Conservation (phyloP, 139 green algal species). For the Pseudopediastrum boryanum region DNA sequence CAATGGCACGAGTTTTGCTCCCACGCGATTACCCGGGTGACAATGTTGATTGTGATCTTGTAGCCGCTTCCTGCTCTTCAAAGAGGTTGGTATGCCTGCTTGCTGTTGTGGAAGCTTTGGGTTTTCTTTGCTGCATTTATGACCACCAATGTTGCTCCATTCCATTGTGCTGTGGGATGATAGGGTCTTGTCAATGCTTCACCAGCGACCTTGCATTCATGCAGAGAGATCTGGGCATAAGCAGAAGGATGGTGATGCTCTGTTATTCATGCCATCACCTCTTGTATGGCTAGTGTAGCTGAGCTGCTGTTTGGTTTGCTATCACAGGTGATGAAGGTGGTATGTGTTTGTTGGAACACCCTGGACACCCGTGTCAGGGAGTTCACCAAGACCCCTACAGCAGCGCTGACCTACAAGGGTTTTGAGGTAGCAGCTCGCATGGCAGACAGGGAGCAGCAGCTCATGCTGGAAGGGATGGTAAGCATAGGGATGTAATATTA, state of each 20-base stretch:
- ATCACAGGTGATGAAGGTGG: slow-evolving; percentile 70
- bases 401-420: slow-evolving; percentile 66
- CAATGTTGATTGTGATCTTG: no score
- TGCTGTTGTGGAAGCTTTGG: no score
- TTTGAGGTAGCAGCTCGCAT: slow-evolving; percentile 52
- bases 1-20: no score
- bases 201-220: neutral
- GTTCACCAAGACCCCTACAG: slow-evolving; percentile 70
- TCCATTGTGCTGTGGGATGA: neutral
- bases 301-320: no score
- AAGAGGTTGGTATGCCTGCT: no score
- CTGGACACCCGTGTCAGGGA: slow-evolving; percentile 86
- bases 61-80: no score
- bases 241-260: neutral
- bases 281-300: neutral
- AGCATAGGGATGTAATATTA: neutral
- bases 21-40: no score
- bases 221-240: neutral
- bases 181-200: neutral
- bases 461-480: slow-evolving; percentile 27
- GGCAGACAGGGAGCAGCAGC: slow-evolving; percentile 5
- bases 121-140: no score
- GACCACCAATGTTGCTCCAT: no score
- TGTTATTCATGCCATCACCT: neutral
- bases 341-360: slow-evolving; percentile 93